Conservation (phyloP, 768 basidiomycete genomes). For the Mycena rebaudengoi region DNA sequence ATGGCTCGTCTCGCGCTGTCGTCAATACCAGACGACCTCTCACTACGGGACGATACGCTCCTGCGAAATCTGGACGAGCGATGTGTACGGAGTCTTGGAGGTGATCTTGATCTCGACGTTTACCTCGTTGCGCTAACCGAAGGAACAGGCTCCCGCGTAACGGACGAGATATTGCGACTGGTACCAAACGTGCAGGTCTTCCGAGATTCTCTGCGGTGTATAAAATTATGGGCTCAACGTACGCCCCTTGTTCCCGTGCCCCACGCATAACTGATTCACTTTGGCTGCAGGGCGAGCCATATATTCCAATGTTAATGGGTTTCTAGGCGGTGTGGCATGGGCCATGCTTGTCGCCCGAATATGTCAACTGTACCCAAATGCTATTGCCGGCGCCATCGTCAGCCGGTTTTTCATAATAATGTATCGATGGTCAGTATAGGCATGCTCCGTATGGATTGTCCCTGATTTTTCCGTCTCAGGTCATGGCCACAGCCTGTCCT, state of each 20-base stretch:
- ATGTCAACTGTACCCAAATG: constrained; percentile 97
- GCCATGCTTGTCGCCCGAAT: constrained; percentile 98
- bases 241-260: constrained; percentile 38
- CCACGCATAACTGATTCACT: neutral
- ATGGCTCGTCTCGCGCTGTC: constrained; percentile 91
- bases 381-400: constrained; percentile 93
- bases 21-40: constrained; percentile 91
- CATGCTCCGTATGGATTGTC: neutral
- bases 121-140: constrained; percentile 6
- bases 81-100: constrained; percentile 94
- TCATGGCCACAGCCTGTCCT: constrained; percentile 99
- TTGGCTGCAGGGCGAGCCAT: constrained; percentile 85
- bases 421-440: constrained; percentile 86
- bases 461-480: constrained; percentile 59
- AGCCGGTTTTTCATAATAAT: constrained; percentile 98
- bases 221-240: constrained; percentile 98
- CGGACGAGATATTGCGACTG: constrained; percentile 92
- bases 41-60: constrained; percentile 90
- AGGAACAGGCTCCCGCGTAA: constrained; percentile 93
- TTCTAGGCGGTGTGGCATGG: constrained; percentile 98
- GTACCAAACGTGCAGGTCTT: constrained; percentile 96
- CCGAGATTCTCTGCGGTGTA: constrained; percentile 92
- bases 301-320: constrained; percentile 98
- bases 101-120: constrained; percentile 44
- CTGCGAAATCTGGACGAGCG: constrained; percentile 93